Conservation (phyloP, 2,329 filamentous ascomycete species). For the Akanthomyces lecanii region DNA sequence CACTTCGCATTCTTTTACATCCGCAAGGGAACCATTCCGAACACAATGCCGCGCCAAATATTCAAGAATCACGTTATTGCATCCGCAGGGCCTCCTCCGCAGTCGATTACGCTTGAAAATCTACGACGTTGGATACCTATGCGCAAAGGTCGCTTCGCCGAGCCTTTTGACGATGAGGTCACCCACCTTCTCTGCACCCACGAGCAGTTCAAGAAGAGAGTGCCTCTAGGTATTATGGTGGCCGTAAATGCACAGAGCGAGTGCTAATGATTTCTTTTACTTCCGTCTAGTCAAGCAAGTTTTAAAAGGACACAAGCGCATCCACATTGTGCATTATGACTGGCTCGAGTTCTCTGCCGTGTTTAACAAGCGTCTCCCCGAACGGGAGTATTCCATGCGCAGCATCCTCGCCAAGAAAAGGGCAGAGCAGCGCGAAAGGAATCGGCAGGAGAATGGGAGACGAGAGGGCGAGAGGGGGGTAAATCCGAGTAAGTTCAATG, state of each 20-base stretch:
- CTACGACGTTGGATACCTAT: conserved; percentile 61
- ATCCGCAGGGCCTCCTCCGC: conserved; percentile 54
- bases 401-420: conserved; percentile 28
- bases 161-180: conserved; percentile 47
- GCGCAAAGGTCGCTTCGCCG: conserved; percentile 56
- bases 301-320: conserved; percentile 30
- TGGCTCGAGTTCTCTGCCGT: conserved; percentile 49
- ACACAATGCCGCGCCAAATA: conserved; percentile 34
- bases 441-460: conserved; percentile 35
- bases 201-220: conserved; percentile 52
- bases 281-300: conserved; percentile 34
- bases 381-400: conserved; percentile 41
- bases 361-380: conserved; percentile 28
- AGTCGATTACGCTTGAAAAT: conserved; percentile 45
- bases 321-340: conserved; percentile 44
- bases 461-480: conserved; percentile 40
- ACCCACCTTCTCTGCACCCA: conserved; percentile 71
- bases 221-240: conserved; percentile 31
- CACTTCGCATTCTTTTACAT: too few relatives aligned
- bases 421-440: conserved; percentile 30
- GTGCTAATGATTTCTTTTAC: not conserved
- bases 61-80: conserved; percentile 54
- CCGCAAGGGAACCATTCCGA: not conserved
- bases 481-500: conserved; percentile 42
- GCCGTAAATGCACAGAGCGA: too few relatives aligned